Evolutionary conservation across 2,329 filamentous ascomycete species (phyloP).

Genomic region (Pseudogymnoascus sp.): DNA sequence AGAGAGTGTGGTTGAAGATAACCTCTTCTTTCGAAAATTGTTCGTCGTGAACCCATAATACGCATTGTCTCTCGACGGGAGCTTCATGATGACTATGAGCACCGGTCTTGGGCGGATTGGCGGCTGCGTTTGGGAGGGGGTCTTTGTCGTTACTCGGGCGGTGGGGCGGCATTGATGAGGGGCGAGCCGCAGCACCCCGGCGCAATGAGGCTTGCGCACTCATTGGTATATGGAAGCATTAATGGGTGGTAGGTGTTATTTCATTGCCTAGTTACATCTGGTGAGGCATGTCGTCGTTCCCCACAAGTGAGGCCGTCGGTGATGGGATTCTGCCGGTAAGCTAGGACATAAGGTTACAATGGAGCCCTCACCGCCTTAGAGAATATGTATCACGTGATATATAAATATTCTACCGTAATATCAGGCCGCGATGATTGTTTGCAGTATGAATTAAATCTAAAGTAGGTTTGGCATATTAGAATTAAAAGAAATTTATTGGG

Average conservation of each 20-base stretch:
- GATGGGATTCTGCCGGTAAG: neutral
- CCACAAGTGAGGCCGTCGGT: neutral
- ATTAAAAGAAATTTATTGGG: neutral
- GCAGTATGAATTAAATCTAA: neutral
- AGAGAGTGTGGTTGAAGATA: conserved; percentile 65
- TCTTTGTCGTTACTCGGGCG: neutral
- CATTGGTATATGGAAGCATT: conserved; percentile 7
- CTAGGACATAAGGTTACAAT: neutral
- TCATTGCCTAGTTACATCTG: neutral
- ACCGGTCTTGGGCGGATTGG: neutral
- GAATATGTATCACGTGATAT: neutral
- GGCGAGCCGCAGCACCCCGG: conserved; percentile 5
- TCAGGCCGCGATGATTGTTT: neutral
- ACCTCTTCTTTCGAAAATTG: conserved; percentile 71
- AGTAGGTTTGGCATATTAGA: neutral
- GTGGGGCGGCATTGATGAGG: neutral
- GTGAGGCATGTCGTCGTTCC: neutral
- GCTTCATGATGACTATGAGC: conserved; percentile 6
- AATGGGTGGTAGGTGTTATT: neutral
- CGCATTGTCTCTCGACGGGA: conserved; percentile 24
- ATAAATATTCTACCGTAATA: too few species aligned
- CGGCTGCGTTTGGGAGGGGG: neutral
- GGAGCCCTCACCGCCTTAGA: neutral
- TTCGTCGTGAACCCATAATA: conserved; percentile 47
- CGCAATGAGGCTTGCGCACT: conserved; percentile 9